Evolutionary conservation across 2,329 filamentous ascomycete species (phyloP).

Genomic region (Fusarium mangiferae): DNA sequence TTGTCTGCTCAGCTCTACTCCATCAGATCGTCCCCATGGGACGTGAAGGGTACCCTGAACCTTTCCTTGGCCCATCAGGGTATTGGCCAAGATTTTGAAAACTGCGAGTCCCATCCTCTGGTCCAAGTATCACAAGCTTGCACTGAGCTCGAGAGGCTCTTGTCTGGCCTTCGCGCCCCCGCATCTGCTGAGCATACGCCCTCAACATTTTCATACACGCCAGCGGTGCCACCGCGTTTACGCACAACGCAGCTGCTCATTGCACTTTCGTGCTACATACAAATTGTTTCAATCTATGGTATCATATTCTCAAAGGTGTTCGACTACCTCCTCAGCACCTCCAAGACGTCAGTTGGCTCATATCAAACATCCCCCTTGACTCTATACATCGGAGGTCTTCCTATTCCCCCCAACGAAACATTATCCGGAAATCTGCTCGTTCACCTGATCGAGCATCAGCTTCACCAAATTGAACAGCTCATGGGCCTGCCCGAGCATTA

Average conservation of each 20-base stretch:
- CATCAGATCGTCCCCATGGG: background rate
- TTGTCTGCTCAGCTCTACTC: background rate
- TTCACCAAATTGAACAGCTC: constrained; percentile 12
- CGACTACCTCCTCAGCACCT: background rate
- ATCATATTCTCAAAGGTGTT: constrained; percentile 8
- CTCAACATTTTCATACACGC: constrained; percentile 1
- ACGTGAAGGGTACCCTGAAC: constrained; percentile 61
- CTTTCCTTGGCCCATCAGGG: constrained; percentile 58
- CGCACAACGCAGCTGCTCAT: constrained; percentile 8
- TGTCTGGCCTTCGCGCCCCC: background rate
- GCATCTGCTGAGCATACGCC: background rate
- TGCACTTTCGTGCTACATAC: constrained; percentile 11
- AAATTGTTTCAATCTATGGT: constrained; percentile 15
- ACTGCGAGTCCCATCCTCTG: constrained; percentile 1
- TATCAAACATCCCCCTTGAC: background rate
- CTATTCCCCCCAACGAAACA: background rate
- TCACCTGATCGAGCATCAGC: constrained; percentile 4
- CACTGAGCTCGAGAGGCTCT: constrained; percentile 2
- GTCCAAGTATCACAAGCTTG: background rate
- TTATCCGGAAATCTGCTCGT: constrained; percentile 8
- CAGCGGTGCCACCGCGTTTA: background rate
- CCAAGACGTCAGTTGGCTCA: background rate
- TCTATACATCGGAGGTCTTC: background rate
- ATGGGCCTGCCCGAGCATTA: constrained; percentile 2
- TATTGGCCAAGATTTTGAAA: background rate